Base-by-base conservation (phyloP, 2,329 filamentous ascomycete genomes). In the Pseudogymnoascus verrucosus region DNA sequence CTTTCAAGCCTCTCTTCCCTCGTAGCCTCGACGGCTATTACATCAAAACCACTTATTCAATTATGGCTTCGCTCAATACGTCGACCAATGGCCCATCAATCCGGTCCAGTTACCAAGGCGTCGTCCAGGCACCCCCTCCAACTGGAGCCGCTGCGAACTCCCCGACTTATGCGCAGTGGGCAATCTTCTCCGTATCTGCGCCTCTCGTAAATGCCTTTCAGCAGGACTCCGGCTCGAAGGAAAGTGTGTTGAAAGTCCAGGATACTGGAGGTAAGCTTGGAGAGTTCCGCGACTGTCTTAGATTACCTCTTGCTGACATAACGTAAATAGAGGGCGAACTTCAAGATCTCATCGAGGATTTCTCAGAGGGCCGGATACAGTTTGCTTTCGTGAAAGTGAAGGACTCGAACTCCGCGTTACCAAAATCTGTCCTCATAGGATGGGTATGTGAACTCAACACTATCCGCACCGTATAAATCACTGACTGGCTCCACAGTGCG, bases 311-410 rank as follows among this genome's bases (percentile, higher is more conserved):
- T 47, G 64, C 65, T 66, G 51, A 67, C 60, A 72, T 65, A 63
- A 62, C 40, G 34, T 54, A 40, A 60, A 62, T 73, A 95, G 93
- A 97, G 78, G 95, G 95, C 67, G 93, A 99, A 77, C 81, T 99
- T 67, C 80, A 86, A 64, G 92, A 97, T 68, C 82, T 99, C 65
- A 85, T 96, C 70, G 95, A 99, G 69, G 95, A 99, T 68, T 96
- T 99, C 77, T 98, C 89, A 69, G 95, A 99, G 76, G 95, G 95
- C 63, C 89, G 92, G 71, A 89, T 99, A 69, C 95, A 99, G 77
- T 99, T 97, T 77, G 95, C 92, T 28, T 98, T 96, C 73, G 88
- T 95, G 71, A 97, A 96, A 78, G 89, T 99, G 79, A 96, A 93
- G 76, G 95, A 99, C 74, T 90, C 92, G 63, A 99, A 99, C 76